A percentile compares a stretch with the other conserved stretches of the same genome.
phyloP scores from a whole-genome alignment of 805 yeast species.

The Candida loeiensis region DNA sequence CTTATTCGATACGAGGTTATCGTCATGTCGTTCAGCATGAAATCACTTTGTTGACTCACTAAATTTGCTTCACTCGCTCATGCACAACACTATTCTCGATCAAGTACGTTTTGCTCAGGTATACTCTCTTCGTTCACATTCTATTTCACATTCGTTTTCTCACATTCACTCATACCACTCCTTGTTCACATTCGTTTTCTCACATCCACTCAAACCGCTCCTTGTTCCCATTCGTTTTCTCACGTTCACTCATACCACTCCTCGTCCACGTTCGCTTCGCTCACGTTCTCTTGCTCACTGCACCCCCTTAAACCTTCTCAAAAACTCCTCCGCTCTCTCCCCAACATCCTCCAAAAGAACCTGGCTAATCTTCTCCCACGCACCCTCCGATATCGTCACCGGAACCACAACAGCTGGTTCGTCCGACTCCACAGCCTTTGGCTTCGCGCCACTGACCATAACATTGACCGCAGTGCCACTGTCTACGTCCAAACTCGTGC shows the following conservation, averaged over 20 bases:
- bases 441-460: constrained; percentile 5
- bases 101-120: too few species aligned
- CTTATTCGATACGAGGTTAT: too few species aligned
- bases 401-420: constrained; percentile 11
- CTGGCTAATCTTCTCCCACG: constrained; percentile 20
- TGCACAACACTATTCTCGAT: too few species aligned
- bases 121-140: too few species aligned
- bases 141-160: too few species aligned
- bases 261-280: background rate
- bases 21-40: too few species aligned
- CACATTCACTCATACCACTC: background rate
- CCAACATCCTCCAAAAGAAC: constrained; percentile 20
- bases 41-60: too few species aligned
- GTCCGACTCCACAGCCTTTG: constrained; percentile 2
- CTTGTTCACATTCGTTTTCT: background rate
- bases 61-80: too few species aligned
- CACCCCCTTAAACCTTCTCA: constrained; percentile 13
- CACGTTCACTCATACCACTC: background rate
- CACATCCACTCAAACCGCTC: background rate
- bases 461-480: constrained; percentile 7
- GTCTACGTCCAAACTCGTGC: constrained; percentile 30
- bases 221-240: background rate
- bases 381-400: constrained; percentile 10
- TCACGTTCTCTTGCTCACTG: background rate
- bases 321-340: constrained; percentile 14